Conservation (phyloP, 495 filamentous ascomycete genomes). For the Parathielavia appendiculata region DNA sequence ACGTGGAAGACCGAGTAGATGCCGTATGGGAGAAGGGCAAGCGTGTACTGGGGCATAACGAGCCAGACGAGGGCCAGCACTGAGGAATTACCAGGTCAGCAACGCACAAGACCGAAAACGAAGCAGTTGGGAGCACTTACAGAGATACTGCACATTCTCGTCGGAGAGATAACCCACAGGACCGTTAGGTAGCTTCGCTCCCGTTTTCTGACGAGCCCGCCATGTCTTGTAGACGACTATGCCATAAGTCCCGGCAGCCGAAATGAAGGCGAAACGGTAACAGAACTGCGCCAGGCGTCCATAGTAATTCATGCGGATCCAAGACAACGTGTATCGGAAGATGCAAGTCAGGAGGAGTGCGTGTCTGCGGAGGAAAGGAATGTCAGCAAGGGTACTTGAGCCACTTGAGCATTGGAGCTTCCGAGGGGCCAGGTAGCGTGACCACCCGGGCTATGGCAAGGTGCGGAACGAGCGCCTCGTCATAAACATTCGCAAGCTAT, state of each 20-base stretch:
- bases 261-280: slow-evolving; percentile 84
- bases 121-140: slow-evolving; percentile 42
- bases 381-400: slow-evolving; percentile 2
- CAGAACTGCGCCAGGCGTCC: slow-evolving; percentile 67
- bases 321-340: slow-evolving; percentile 73
- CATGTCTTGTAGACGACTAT: slow-evolving; percentile 99
- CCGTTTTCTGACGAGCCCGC: slow-evolving; percentile 68
- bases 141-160: slow-evolving; percentile 96
- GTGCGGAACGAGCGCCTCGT: neutral
- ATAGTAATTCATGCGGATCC: slow-evolving; percentile 76
- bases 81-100: slow-evolving; percentile 34
- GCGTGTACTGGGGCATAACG: slow-evolving; percentile 76
- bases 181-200: slow-evolving; percentile 52
- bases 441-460: neutral
- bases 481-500: slow-evolving; percentile 3
- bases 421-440: neutral
- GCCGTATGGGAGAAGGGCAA: slow-evolving; percentile 88
- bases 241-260: slow-evolving; percentile 87
- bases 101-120: slow-evolving; percentile 1
- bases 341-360: slow-evolving; percentile 77
- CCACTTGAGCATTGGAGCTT: no score
- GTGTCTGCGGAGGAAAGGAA: slow-evolving; percentile 51
- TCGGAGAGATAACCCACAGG: slow-evolving; percentile 64
- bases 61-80: slow-evolving; percentile 97
- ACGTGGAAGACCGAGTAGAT: slow-evolving; percentile 99